Evolutionary conservation across 148 eudicot genomes (phyloP), one percentile per base, ranked within the genome.

Genomic region (Suaeda aralocaspica): DNA sequence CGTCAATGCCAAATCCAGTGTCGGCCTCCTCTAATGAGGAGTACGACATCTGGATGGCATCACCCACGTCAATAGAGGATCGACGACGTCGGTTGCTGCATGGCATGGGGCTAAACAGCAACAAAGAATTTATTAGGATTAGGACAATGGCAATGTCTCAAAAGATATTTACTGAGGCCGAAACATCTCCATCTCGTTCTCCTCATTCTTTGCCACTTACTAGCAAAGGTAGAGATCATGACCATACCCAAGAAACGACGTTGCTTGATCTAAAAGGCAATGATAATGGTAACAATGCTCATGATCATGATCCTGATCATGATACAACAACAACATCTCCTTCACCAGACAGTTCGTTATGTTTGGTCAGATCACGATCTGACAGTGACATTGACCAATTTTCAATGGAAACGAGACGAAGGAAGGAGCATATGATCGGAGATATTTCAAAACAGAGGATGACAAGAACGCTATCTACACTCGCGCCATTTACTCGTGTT

Each of bases 21-120:
- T 49, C 53, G 19, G 8, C 41, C 41, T 3, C 41, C 41, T 73
- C 67, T 0, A 73, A 79, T 28, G 84, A 72, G 2, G 74, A 81
- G 13, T 94, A 89, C 42, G 83, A 85, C 63, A 75, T 94, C 67
- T 94, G 99, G 99, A 83, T 86, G 85, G 81, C 84, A 0, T 89
- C 90, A 0, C 97, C 99, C 0, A 83, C 86, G 0, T 86, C 90
- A 1, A 82, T 94, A 45, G 71, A 85, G 15, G 99, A 94, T 45
- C 81, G 99, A 1, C 84, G 99, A 3, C 69, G 72, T 28, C 70
- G 87, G 28, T 82, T 94, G 61, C 66, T 94, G 7, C 96, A 89
- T 44, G 97, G 89, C 2, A 89, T 94, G 92, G 99, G 99, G 15
- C 48, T 94, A n/a, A 59, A 74, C 4, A 91, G 99, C 80, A 89